Percentiles rank a stretch among this genome's conserved stretches.
These are phyloP conservation scores for Cryptococcus jaspeensis DNA, from an alignment of 1,284 basidiomycete species.

Conservation along the genomic window DNA sequence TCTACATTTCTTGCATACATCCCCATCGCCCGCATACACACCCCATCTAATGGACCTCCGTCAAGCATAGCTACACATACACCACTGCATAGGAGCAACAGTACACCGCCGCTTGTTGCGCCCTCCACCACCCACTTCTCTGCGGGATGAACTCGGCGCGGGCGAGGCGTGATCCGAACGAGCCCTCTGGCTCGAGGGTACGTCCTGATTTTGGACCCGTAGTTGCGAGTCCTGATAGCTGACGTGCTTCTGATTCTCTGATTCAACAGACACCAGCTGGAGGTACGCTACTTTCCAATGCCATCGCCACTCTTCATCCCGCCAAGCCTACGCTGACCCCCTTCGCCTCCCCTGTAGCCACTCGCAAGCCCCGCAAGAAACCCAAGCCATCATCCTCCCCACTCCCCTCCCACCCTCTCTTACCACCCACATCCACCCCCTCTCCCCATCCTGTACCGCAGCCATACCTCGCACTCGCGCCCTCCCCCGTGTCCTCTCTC, in stretches of 20 bases:
- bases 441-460: conserved; percentile 22
- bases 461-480: conserved; percentile 45
- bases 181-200: not conserved
- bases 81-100: no score
- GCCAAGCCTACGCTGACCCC: not conserved
- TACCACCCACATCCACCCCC: not conserved
- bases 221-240: no score
- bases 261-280: conserved; percentile 7
- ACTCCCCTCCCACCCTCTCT: conserved; percentile 1
- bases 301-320: not conserved
- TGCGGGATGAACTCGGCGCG: no score
- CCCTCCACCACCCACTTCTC: no score
- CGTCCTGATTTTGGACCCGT: not conserved
- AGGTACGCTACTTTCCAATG: not conserved
- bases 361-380: conserved; percentile 31
- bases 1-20: no score
- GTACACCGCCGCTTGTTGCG: no score
- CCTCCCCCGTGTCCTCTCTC: conserved; percentile 32
- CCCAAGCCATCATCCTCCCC: conserved; percentile 12
- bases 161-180: no score
- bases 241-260: no score
- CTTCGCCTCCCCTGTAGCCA: conserved; percentile 2
- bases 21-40: no score
- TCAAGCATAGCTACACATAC: not conserved
- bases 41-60: not conserved